Evolutionary conservation across 176 grass and related monocot genomes (phyloP).

Genomic region (Bolboschoenus planiculmis): DNA sequence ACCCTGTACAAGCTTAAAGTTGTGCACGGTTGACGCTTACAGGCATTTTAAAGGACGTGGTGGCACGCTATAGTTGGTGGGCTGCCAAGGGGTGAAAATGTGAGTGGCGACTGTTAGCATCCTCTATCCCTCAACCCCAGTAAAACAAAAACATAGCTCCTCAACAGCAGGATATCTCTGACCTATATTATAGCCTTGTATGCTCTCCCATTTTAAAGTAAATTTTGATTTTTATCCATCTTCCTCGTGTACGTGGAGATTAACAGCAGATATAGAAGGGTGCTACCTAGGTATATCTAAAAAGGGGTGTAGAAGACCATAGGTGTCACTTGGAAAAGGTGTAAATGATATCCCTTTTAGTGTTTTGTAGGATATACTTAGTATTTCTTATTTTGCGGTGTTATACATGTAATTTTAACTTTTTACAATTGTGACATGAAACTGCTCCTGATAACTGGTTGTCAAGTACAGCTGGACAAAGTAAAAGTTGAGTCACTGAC

Average conservation of each 20-base stretch:
- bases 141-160: too few relatives aligned
- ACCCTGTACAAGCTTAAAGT: not conserved
- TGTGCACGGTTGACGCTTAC: not conserved
- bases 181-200: too few relatives aligned
- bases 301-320: not conserved
- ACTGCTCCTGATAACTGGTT: not conserved
- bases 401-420: not conserved
- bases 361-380: not conserved
- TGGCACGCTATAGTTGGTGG: not conserved
- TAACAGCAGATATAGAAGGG: not conserved
- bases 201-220: not conserved
- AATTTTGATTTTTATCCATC: not conserved
- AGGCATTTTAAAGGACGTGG: too few relatives aligned
- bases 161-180: too few relatives aligned
- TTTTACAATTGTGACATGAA: not conserved
- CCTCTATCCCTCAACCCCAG: too few relatives aligned
- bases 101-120: too few relatives aligned
- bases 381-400: not conserved
- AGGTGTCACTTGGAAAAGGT: not conserved
- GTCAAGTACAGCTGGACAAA: not conserved
- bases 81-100: too few relatives aligned
- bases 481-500: not conserved
- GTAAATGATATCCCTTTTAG: not conserved
- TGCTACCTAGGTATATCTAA: not conserved
- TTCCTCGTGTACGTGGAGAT: not conserved